Evolutionary conservation across 495 filamentous ascomycete species (phyloP).

Genomic region (Penicillium dipodomyicola): DNA sequence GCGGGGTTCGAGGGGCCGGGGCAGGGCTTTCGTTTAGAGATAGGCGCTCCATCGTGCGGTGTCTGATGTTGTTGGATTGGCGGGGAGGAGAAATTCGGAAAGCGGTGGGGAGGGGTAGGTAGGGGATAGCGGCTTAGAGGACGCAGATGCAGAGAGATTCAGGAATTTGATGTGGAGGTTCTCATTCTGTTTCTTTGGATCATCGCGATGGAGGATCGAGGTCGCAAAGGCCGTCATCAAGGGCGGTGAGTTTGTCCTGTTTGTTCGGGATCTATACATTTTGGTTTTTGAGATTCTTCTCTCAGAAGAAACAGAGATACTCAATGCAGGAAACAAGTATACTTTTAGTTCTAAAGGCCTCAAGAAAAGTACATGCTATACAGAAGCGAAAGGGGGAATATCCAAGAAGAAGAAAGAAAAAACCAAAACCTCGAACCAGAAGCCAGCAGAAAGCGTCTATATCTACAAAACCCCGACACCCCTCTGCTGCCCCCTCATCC

Average conservation of each 20-base stretch:
- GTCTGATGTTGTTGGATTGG: constrained; percentile 10
- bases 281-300: not conserved
- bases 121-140: not conserved
- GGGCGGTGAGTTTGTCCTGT: constrained; percentile 27
- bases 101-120: constrained; percentile 11
- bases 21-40: constrained; percentile 40
- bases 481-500: constrained; percentile 40
- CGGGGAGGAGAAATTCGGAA: constrained; percentile 6
- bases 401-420: not conserved
- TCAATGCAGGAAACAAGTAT: not conserved
- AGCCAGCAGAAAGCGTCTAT: not conserved
- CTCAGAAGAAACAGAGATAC: not conserved
- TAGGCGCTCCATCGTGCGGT: constrained; percentile 40
- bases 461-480: constrained; percentile 35
- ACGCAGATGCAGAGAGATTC: not conserved
- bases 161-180: not conserved
- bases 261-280: constrained; percentile 13
- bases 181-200: constrained; percentile 6
- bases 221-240: constrained; percentile 15
- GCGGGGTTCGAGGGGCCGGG: constrained; percentile 26
- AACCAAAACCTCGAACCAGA: not conserved
- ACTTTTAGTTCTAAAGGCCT: not conserved
- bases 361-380: constrained; percentile 7
- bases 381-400: constrained; percentile 16
- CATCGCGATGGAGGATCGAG: not conserved